Evolutionary conservation across 148 eudicot species (phyloP), one percentile per base, ranked within the genome.

Genomic region (Fallopia convolvulus): DNA sequence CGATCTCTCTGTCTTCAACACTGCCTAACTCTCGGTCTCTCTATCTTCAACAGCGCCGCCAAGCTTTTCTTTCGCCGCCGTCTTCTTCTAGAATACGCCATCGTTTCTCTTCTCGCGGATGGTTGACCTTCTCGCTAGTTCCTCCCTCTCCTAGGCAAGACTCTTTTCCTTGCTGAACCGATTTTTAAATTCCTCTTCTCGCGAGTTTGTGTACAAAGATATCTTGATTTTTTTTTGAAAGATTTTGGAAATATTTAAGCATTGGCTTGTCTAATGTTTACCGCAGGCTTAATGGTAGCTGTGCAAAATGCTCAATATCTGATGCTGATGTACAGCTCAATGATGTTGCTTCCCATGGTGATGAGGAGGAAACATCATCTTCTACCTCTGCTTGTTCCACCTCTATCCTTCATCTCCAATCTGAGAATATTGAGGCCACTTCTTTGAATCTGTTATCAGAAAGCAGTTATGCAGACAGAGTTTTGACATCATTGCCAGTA

Each of bases 401-500:
- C 72, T 81, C 93, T 73, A 40, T 85, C 66, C 78, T 87, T 78
- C 89, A 83, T 84, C 83, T 89, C 74, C 84, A 78, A 77, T 52
- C 91, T 76, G 88, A 93, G 74, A 80, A 84, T 33, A 86, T 87
- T 56, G 90, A 90, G 77, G 60, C 87, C 49, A 94, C 88, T 61
- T 79, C 90, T 47, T 75, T 88, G 79, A 86, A 83, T 78, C 83
- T 91, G 66, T 83, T 94, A 77, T 84, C 79, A 77, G 85, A 85
- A 55, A 80, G 83, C 73, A 91, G 84, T 75, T 86, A 75, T 75
- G 88, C 86, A 52, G 93, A 90, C 79, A 85, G 77, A 77, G 85
- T 94, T 72, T 84, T 94, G 80, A 94, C 93, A 66, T 78, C 89
- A 71, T 82, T 94, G 85, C 98, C 93, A 15, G 98, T 94, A 85